Base-by-base conservation (phyloP, 176 grass and related monocot species). In the Typha latifolia region DNA sequence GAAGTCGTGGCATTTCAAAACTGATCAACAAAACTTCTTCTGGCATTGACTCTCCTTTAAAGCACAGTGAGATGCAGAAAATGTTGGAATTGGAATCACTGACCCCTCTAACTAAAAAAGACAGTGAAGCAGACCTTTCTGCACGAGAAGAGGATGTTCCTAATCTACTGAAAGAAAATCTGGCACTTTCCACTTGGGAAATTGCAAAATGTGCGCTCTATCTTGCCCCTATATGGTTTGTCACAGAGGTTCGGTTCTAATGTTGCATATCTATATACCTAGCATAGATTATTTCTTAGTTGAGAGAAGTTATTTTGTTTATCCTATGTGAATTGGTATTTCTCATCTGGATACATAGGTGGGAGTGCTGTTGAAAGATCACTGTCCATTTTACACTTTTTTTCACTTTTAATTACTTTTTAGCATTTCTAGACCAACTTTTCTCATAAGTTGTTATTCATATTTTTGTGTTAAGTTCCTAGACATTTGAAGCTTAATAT, bases 191-290 rank as follows among this genome's bases (percentile, higher is more conserved):
- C 26, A 74, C 81, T 11, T 85, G 64, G 78, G 73, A 99, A 51
- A 93, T 93, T 71, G 79, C 84, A 68, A 85, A 73, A 70, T 90
- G 82, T 61, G 89, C 74, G 4, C 66, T 90, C 49, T 99, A 90
- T 85, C 94, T 99, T 74, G 90, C 89, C 14, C 89, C 94, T 68
- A 74, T 99, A 68, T 99, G 94, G 94, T 99, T 99, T 72, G 84
- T 90, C 20, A 99, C 94, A 55, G 94, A 99, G 94, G 94, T 99
- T 64, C 75, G 16, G 74, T 89, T 49, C 67, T 18, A 79, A 5
- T 64, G 16, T 59, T 8, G 15, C 53, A 16, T 11, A 22, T 20
- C 19, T 57, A 16, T 18, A 9, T 18, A 57, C 20, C 16, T 59
- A 19, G 53, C 53, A 59, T 59, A 59, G 16, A 21, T 59, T 59